These are phyloP conservation scores for Tetracladium setigerum DNA, from an alignment of 495 filamentous ascomycete genomes.

Conservation along the genomic window DNA sequence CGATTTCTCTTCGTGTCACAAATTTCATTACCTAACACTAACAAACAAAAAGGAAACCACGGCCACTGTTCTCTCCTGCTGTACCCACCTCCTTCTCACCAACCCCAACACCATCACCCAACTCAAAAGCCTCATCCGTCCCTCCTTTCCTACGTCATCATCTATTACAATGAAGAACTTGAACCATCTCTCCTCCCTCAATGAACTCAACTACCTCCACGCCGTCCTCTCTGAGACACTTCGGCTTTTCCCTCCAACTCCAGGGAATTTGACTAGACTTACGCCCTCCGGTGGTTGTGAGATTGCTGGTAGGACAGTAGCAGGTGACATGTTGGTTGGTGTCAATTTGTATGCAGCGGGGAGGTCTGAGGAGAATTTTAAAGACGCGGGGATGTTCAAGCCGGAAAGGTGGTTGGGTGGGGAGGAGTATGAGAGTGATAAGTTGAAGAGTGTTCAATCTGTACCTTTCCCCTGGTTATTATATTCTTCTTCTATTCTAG, in stretches of 20 bases:
- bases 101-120: constrained; percentile 34
- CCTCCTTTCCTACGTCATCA: constrained; percentile 37
- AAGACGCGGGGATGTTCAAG: constrained; percentile 29
- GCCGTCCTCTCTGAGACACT: constrained; percentile 62
- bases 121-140: constrained; percentile 42
- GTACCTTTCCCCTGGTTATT: too few relatives aligned
- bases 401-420: constrained; percentile 29
- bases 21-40: too few relatives aligned
- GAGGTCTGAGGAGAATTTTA: constrained; percentile 32
- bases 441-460: neutral
- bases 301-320: constrained; percentile 37
- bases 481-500: neutral
- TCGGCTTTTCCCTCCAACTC: constrained; percentile 58
- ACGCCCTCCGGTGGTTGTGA: constrained; percentile 48
- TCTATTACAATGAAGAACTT: constrained; percentile 43
- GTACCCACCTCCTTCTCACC: constrained; percentile 43
- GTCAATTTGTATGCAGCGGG: constrained; percentile 39
- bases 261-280: constrained; percentile 48
- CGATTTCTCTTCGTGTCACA: too few relatives aligned
- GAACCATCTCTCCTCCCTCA: constrained; percentile 39
- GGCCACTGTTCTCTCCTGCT: constrained; percentile 45
- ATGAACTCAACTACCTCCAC: constrained; percentile 36
- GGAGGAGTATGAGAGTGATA: neutral
- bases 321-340: constrained; percentile 37
- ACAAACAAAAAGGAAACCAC: constrained; percentile 39